phyloP scores from a whole-genome alignment of 2,329 filamentous ascomycete genomes.

The Ophiosphaerella korrae region DNA sequence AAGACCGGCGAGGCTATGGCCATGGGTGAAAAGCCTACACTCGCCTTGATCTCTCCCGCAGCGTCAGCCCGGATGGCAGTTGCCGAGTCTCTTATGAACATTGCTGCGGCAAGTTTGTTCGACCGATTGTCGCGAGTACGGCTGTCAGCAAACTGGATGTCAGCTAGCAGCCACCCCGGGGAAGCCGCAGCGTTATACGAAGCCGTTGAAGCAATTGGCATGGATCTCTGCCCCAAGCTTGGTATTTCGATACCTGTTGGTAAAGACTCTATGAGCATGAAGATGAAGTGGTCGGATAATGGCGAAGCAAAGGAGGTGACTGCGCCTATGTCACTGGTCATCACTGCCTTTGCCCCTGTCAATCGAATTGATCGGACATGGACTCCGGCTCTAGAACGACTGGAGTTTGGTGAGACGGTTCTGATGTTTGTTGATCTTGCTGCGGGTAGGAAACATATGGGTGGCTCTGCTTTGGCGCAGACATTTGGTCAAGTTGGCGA shows the following conservation, averaged over 20 bases:
- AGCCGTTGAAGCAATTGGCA: constrained; percentile 88
- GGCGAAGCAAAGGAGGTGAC: constrained; percentile 80
- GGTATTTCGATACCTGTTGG: constrained; percentile 93
- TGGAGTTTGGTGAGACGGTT: constrained; percentile 85
- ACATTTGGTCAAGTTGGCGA: constrained; percentile 85
- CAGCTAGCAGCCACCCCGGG: constrained; percentile 88
- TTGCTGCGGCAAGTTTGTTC: constrained; percentile 78
- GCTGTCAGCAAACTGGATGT: constrained; percentile 98
- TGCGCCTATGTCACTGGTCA: constrained; percentile 86
- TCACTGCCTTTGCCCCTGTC: constrained; percentile 88
- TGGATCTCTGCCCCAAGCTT: constrained; percentile 89
- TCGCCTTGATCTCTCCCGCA: constrained; percentile 86
- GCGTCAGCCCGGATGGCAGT: constrained; percentile 97
- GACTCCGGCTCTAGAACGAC: constrained; percentile 84
- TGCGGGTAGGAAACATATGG: constrained; percentile 77
- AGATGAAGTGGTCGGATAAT: constrained; percentile 81
- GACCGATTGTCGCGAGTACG: constrained; percentile 79
- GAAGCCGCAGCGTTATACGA: constrained; percentile 93
- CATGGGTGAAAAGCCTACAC: constrained; percentile 88
- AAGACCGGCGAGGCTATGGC: constrained; percentile 94
- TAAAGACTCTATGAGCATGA: constrained; percentile 99
- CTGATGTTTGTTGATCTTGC: constrained; percentile 92
- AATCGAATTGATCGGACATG: constrained; percentile 84
- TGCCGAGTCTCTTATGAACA: constrained; percentile 89
- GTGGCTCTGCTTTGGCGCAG: constrained; percentile 90